A percentile compares a stretch with the other conserved stretches of the same genome.
phyloP scores from a whole-genome alignment of 202 grass and related monocot species.

The Digitaria exilis region DNA sequence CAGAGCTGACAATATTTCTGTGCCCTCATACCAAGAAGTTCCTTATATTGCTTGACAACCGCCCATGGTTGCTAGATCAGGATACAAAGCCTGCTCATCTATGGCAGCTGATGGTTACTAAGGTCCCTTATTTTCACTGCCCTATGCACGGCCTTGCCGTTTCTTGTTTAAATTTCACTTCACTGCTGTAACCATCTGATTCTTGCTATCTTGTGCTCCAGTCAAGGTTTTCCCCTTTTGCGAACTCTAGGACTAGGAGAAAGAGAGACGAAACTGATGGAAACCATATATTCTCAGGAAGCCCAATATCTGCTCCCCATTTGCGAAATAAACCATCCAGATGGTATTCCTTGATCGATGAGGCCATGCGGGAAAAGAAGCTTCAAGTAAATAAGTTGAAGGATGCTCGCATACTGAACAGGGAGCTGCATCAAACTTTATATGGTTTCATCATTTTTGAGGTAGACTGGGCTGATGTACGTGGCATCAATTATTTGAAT shows the following conservation, averaged over 20 bases:
- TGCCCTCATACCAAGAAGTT: constrained; percentile 70
- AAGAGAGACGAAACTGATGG: constrained; percentile 60
- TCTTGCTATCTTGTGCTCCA: constrained; percentile 46
- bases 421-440: constrained; percentile 78
- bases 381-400: constrained; percentile 90
- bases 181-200: neutral
- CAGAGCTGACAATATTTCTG: constrained; percentile 77
- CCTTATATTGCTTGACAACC: constrained; percentile 82
- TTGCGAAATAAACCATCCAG: constrained; percentile 52
- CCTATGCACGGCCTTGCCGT: neutral
- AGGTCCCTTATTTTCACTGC: constrained; percentile 43
- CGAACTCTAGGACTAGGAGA: constrained; percentile 70
- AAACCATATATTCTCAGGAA: constrained; percentile 50
- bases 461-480: constrained; percentile 78
- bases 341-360: constrained; percentile 87
- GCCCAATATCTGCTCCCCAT: constrained; percentile 43
- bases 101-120: constrained; percentile 97
- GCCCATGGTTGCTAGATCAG: constrained; percentile 78
- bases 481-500: constrained; percentile 93
- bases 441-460: constrained; percentile 97
- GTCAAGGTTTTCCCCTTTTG: constrained; percentile 88
- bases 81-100: constrained; percentile 76
- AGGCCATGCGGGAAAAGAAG: constrained; percentile 74
- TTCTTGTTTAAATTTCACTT: neutral
- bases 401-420: constrained; percentile 67